Evolutionary conservation across 768 basidiomycete species (phyloP).

Genomic region (Mycena epipterygia): DNA sequence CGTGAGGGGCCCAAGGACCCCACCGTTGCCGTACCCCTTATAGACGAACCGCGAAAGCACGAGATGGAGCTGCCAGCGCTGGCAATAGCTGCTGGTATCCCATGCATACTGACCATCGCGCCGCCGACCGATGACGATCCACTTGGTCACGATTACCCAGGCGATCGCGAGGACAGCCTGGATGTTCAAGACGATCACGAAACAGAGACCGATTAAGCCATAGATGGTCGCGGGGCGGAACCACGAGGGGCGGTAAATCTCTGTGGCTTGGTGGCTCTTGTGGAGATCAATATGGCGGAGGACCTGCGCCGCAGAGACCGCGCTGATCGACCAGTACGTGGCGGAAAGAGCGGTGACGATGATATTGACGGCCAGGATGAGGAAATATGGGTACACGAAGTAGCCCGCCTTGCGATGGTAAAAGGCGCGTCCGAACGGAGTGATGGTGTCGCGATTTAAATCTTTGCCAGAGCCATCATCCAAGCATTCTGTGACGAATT

Average conservation of each 20-base stretch:
- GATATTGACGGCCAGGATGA: conserved; percentile 55
- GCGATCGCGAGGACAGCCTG: conserved; percentile 53
- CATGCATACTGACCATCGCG: conserved; percentile 56
- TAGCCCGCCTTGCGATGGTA: conserved; percentile 54
- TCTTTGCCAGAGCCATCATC: conserved; percentile 36
- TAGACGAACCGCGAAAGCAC: conserved; percentile 51
- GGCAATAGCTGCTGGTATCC: conserved; percentile 62
- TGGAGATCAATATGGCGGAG: conserved; percentile 52
- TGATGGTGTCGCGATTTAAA: conserved; percentile 44
- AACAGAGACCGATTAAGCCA: conserved; percentile 53
- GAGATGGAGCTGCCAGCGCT: conserved; percentile 63
- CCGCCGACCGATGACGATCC: conserved; percentile 57
- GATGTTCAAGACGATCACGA: conserved; percentile 52
- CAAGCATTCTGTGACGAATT: conserved; percentile 22
- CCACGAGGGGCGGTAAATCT: conserved; percentile 53
- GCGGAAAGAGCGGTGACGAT: conserved; percentile 52
- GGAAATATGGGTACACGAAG: conserved; percentile 54
- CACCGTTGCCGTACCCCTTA: conserved; percentile 56
- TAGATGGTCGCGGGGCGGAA: conserved; percentile 56
- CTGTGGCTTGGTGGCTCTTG: conserved; percentile 36
- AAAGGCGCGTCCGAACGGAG: conserved; percentile 60
- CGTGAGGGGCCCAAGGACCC: conserved; percentile 54
- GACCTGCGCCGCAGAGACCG: conserved; percentile 53
- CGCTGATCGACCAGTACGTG: conserved; percentile 56
- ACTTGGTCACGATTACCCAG: conserved; percentile 59